Percentiles rank a stretch among this genome's conserved stretches.
Conservation (phyloP, 1,284 basidiomycete genomes). For the Ganoderma boninense region DNA sequence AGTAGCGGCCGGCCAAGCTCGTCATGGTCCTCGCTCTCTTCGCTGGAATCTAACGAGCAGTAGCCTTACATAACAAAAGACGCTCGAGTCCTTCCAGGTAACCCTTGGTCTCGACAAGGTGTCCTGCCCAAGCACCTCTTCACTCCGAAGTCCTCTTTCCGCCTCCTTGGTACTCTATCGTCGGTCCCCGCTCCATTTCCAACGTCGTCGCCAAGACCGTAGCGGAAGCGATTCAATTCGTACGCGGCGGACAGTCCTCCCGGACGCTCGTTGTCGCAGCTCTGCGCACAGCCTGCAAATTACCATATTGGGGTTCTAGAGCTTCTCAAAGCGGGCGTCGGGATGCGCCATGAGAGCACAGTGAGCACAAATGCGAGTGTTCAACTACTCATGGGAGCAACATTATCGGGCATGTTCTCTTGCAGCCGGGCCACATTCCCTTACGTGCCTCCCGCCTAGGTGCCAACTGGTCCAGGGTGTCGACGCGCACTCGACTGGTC, state of each 20-base stretch:
- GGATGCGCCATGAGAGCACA: constrained; percentile 56
- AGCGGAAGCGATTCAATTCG: constrained; percentile 39
- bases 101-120: constrained; percentile 67
- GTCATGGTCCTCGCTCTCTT: constrained; percentile 64
- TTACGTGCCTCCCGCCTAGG: constrained; percentile 32
- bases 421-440: constrained; percentile 18
- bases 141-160: constrained; percentile 57
- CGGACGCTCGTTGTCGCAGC: constrained; percentile 55
- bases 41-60: constrained; percentile 52
- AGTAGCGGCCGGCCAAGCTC: constrained; percentile 39
- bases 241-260: constrained; percentile 46
- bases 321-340: constrained; percentile 65
- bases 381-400: constrained; percentile 26
- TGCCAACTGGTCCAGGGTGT: constrained; percentile 11
- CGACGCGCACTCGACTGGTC: too few relatives aligned
- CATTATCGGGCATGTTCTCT: constrained; percentile 30
- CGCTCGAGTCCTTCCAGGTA: constrained; percentile 47
- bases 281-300: constrained; percentile 55
- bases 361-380: constrained; percentile 52
- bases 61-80: constrained; percentile 32
- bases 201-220: constrained; percentile 28
- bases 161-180: constrained; percentile 59
- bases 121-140: constrained; percentile 59
- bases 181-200: constrained; percentile 30
- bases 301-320: constrained; percentile 52